Percentiles rank a stretch among this genome's conserved stretches.
phyloP scores from a whole-genome alignment of 441 rosid genomes.

The Mallotus repandus region DNA sequence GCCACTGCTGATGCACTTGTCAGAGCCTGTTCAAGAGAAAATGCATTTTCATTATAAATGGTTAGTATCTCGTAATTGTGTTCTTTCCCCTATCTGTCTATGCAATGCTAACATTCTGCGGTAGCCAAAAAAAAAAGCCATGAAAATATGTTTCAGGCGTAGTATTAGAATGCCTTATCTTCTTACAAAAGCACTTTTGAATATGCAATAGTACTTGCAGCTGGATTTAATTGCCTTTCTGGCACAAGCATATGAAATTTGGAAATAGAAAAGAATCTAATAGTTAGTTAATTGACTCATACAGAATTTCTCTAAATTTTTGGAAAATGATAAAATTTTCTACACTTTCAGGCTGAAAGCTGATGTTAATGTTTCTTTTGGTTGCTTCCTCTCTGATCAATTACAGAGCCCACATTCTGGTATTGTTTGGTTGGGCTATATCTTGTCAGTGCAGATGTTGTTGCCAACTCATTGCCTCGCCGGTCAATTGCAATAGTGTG shows the following conservation, averaged over 20 bases:
- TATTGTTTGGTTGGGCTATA: constrained; percentile 19
- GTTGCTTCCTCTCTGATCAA: not conserved
- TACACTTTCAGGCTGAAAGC: constrained; percentile 11
- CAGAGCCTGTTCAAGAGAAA: constrained; percentile 41
- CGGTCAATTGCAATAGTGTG: constrained; percentile 2
- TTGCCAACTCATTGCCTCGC: constrained; percentile 17
- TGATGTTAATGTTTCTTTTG: constrained; percentile 7
- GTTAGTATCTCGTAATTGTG: constrained; percentile 20
- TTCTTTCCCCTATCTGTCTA: constrained; percentile 10
- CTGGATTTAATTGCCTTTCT: not conserved
- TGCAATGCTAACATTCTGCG: constrained; percentile 9
- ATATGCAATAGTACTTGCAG: not conserved
- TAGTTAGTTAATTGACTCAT: not conserved
- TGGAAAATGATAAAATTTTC: not conserved
- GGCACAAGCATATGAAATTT: not conserved
- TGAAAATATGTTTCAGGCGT: not conserved
- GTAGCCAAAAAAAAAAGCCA: too few relatives aligned
- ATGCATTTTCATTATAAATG: constrained; percentile 32
- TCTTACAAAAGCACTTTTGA: not conserved
- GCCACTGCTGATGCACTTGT: constrained; percentile 64
- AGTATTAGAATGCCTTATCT: not conserved
- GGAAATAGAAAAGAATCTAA: not conserved
- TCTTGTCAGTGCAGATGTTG: not conserved
- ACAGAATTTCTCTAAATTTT: not conserved
- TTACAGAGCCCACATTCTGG: constrained; percentile 18